phyloP scores from a whole-genome alignment of 441 rosid genomes.

The Arabidopsis hybrid region DNA sequence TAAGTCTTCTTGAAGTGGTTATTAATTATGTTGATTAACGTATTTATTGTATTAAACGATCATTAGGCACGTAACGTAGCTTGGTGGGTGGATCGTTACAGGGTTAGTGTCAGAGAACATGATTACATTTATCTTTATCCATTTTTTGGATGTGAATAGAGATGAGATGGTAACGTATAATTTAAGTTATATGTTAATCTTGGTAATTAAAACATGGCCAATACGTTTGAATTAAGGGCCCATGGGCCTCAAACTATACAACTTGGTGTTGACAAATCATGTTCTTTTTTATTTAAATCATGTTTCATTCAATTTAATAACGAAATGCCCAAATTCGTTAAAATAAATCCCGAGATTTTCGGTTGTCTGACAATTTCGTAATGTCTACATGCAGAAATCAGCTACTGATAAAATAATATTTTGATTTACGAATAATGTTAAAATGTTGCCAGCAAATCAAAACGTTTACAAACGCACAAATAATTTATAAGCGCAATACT shows the following conservation, averaged over 20 bases:
- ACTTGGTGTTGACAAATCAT: no score
- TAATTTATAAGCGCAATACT: not conserved
- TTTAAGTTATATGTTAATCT: not conserved
- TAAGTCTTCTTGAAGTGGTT: no score
- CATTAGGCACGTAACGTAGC: constrained; percentile 6
- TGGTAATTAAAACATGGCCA: not conserved
- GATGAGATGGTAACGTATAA: constrained; percentile 16
- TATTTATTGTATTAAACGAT: not conserved
- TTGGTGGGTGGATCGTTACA: constrained; percentile 22
- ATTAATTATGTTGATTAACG: no score
- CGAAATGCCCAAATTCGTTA: not conserved
- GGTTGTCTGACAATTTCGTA: not conserved
- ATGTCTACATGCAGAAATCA: not conserved
- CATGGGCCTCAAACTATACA: not conserved
- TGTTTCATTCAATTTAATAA: no score
- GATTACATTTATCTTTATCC: constrained; percentile 13
- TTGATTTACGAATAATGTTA: not conserved
- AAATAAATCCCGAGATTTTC: not conserved
- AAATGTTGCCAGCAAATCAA: not conserved
- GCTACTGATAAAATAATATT: not conserved
- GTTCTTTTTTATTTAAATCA: no score
- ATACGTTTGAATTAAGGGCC: not conserved
- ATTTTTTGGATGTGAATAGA: constrained; percentile 16
- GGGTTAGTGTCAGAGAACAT: constrained; percentile 16
- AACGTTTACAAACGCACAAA: not conserved